Conservation (phyloP, 1,284 basidiomycete genomes). For the Irpex rosettiformis region DNA sequence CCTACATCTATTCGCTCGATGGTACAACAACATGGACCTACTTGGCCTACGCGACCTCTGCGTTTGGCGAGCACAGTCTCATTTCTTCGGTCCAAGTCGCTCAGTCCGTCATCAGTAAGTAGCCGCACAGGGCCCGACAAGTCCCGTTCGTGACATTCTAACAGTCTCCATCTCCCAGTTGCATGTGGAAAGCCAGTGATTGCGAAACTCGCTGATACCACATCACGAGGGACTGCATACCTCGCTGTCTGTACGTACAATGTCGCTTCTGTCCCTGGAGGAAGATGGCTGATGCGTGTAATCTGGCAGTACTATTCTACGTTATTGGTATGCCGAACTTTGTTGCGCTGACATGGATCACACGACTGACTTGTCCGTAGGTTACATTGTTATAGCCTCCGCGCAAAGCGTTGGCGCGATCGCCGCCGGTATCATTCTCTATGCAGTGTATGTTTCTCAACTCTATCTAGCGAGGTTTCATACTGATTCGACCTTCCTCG, state of each 20-base stretch:
- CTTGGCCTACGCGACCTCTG: slow-evolving; percentile 60
- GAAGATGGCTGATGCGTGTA: slow-evolving; percentile 37
- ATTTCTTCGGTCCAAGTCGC: slow-evolving; percentile 65
- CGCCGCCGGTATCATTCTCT: slow-evolving; percentile 39
- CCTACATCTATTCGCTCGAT: slow-evolving; percentile 78
- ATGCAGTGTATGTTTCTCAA: slow-evolving; percentile 42
- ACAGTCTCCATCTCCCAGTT: slow-evolving; percentile 26
- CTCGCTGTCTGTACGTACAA: slow-evolving; percentile 55
- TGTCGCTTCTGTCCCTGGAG: neutral
- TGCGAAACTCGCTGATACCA: slow-evolving; percentile 75
- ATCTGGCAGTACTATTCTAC: slow-evolving; percentile 49
- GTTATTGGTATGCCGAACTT: slow-evolving; percentile 37
- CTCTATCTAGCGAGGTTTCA: neutral
- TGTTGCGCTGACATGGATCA: neutral
- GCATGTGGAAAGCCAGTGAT: slow-evolving; percentile 77
- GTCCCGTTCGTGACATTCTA: neutral
- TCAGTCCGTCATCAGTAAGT: slow-evolving; percentile 53
- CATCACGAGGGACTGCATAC: slow-evolving; percentile 57
- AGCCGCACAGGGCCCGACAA: slow-evolving; percentile 9
- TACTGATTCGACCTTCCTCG: neutral
- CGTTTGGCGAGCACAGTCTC: slow-evolving; percentile 56
- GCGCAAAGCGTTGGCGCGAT: slow-evolving; percentile 48
- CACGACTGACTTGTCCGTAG: slow-evolving; percentile 23
- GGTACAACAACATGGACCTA: slow-evolving; percentile 67
- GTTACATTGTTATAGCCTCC: slow-evolving; percentile 68